phyloP scores from a whole-genome alignment of 805 yeast species.

The Candida ficus region DNA sequence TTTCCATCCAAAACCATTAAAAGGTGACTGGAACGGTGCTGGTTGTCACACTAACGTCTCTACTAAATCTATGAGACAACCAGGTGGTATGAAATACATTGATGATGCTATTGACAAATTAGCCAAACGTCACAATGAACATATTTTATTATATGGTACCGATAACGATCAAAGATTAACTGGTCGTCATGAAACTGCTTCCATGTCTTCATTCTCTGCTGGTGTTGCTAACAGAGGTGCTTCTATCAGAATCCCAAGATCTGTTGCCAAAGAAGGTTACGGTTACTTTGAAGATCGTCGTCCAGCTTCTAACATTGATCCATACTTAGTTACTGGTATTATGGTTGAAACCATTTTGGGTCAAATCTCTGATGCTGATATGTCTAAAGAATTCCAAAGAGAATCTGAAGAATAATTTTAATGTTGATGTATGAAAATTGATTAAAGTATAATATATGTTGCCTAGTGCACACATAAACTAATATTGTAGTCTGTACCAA shows the following conservation, averaged over 20 bases:
- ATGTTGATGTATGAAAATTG: not conserved
- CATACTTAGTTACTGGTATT: slow-evolving; percentile 97
- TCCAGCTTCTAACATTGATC: slow-evolving; percentile 99
- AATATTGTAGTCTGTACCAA: too few relatives aligned
- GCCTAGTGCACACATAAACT: too few relatives aligned
- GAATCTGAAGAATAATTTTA: slow-evolving; percentile 36
- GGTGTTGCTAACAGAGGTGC: slow-evolving; percentile 99
- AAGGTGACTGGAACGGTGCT: slow-evolving; percentile 99
- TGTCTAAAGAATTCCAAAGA: slow-evolving; percentile 85
- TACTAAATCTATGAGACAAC: slow-evolving; percentile 82
- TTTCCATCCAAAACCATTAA: slow-evolving; percentile 98
- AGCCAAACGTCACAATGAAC: slow-evolving; percentile 95
- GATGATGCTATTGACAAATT: slow-evolving; percentile 91
- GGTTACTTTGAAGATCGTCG: slow-evolving; percentile 99
- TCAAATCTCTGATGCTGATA: slow-evolving; percentile 90
- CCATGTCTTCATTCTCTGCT: slow-evolving; percentile 81
- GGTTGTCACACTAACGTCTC: slow-evolving; percentile 99
- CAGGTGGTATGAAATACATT: slow-evolving; percentile 95
- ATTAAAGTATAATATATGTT: not conserved
- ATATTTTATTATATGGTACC: slow-evolving; percentile 89
- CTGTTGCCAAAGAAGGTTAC: slow-evolving; percentile 95
- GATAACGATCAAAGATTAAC: slow-evolving; percentile 95
- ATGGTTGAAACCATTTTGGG: slow-evolving; percentile 97
- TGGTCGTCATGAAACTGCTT: slow-evolving; percentile 98
- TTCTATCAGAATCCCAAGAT: slow-evolving; percentile 96